These are phyloP conservation scores for Colletotrichum lentis DNA, from an alignment of 2,329 filamentous ascomycete species.

Conservation along the genomic window DNA sequence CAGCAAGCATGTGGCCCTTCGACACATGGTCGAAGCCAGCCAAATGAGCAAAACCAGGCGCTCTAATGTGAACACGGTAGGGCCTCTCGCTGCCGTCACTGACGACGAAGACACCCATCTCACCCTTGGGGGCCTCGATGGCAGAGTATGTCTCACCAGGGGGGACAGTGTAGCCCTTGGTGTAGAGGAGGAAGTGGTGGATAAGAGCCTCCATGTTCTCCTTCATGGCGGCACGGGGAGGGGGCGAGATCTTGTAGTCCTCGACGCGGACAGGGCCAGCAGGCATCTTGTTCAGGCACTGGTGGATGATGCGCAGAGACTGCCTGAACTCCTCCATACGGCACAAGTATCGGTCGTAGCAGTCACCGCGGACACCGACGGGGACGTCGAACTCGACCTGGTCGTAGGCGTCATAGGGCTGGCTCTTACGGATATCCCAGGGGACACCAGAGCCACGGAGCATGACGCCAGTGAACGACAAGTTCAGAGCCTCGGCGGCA, in stretches of 20 bases:
- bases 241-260: slow-evolving; percentile 98
- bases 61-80: slow-evolving; percentile 96
- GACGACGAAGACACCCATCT: slow-evolving; percentile 98
- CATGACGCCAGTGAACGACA: slow-evolving; percentile 97
- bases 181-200: slow-evolving; percentile 98
- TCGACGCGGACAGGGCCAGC: slow-evolving; percentile 92
- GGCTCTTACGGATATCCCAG: slow-evolving; percentile 95
- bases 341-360: slow-evolving; percentile 98
- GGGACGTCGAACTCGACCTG: slow-evolving; percentile 98
- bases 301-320: slow-evolving; percentile 96
- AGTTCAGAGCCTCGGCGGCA: slow-evolving; percentile 94
- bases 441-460: slow-evolving; percentile 94
- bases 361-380: slow-evolving; percentile 95
- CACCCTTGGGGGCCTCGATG: slow-evolving; percentile 99
- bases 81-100: slow-evolving; percentile 96
- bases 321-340: slow-evolving; percentile 99
- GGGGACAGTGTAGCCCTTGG: slow-evolving; percentile 96
- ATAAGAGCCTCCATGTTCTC: slow-evolving; percentile 99
- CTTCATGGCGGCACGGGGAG: slow-evolving; percentile 98
- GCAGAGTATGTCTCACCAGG: slow-evolving; percentile 97
- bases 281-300: slow-evolving; percentile 99
- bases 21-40: slow-evolving; percentile 92
- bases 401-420: slow-evolving; percentile 97
- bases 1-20: slow-evolving; percentile 91
- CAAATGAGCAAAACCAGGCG: slow-evolving; percentile 95